Percentiles rank a stretch among this genome's conserved stretches.
Conservation (phyloP, 2,329 filamentous ascomycete species). For the Proliferodiscus dingleyae region DNA sequence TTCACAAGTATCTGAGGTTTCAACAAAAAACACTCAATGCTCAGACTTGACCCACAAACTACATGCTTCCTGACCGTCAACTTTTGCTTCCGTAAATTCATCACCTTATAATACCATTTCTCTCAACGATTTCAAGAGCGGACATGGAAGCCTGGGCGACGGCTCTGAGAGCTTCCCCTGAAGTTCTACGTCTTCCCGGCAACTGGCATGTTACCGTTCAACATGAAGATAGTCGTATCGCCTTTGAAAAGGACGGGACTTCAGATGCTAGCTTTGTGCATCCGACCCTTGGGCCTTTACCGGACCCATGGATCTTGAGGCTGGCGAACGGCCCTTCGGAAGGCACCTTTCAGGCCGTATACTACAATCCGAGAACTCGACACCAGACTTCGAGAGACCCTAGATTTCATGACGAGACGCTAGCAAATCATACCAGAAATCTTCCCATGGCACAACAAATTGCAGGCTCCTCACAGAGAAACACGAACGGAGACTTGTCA, state of each 20-base stretch:
- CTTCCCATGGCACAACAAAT: conserved; percentile 2
- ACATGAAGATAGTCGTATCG: conserved; percentile 3
- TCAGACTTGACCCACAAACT: too few species aligned
- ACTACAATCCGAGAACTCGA: conserved; percentile 14
- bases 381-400: conserved; percentile 4
- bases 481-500: conserved; percentile 3
- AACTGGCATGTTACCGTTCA: conserved; percentile 8
- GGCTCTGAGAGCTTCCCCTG: conserved; percentile 5
- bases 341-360: background rate
- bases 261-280: conserved; percentile 7
- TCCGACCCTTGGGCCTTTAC: conserved; percentile 16
- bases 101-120: too few species aligned
- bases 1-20: too few species aligned
- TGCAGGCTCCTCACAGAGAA: conserved; percentile 1
- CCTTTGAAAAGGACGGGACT: conserved; percentile 5
- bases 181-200: conserved; percentile 11
- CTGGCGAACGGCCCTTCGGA: background rate
- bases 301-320: conserved; percentile 16
- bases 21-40: too few species aligned
- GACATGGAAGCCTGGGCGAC: background rate
- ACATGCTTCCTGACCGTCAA: too few species aligned
- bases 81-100: too few species aligned
- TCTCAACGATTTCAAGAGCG: background rate
- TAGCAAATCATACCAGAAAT: background rate
- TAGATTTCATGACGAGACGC: conserved; percentile 3